Conservation (phyloP, 2,329 filamentous ascomycete species). For the Aureobasidium sp. region DNA sequence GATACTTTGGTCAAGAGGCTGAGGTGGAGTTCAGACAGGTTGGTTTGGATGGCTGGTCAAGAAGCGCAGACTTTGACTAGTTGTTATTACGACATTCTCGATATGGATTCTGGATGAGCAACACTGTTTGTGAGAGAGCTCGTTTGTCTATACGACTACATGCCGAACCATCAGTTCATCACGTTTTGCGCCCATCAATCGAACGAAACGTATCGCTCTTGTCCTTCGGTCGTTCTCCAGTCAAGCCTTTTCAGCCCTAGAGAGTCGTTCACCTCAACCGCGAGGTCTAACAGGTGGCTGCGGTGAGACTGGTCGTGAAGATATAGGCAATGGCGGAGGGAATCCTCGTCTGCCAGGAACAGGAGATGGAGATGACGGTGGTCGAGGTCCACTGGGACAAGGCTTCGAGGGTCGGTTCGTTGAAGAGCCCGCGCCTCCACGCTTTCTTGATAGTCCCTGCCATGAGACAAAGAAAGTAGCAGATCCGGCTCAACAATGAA, state of each 20-base stretch:
- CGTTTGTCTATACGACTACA: background rate
- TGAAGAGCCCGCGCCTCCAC: background rate
- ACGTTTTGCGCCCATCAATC: background rate
- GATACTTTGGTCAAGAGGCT: slow-evolving; percentile 68
- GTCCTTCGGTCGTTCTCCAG: background rate
- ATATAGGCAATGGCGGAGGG: background rate
- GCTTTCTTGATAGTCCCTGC: too few relatives aligned
- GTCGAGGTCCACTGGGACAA: background rate
- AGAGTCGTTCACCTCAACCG: background rate
- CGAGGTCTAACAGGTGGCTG: background rate
- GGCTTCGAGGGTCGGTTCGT: background rate
- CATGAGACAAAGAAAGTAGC: background rate
- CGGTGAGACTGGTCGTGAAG: background rate
- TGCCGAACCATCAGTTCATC: background rate
- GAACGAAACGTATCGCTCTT: background rate
- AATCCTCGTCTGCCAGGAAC: background rate
- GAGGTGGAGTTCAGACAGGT: slow-evolving; percentile 55
- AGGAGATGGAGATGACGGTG: background rate
- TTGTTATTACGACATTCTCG: background rate
- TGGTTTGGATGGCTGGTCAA: slow-evolving; percentile 35
- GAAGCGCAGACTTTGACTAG: slow-evolving; percentile 27
- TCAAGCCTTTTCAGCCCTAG: background rate
- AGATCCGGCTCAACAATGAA: background rate
- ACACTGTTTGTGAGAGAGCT: background rate
- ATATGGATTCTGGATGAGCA: background rate